Evolutionary conservation across 805 yeast species (phyloP), one percentile per base, ranked within the genome.

Genomic region (Ogataea paradorogensis): DNA sequence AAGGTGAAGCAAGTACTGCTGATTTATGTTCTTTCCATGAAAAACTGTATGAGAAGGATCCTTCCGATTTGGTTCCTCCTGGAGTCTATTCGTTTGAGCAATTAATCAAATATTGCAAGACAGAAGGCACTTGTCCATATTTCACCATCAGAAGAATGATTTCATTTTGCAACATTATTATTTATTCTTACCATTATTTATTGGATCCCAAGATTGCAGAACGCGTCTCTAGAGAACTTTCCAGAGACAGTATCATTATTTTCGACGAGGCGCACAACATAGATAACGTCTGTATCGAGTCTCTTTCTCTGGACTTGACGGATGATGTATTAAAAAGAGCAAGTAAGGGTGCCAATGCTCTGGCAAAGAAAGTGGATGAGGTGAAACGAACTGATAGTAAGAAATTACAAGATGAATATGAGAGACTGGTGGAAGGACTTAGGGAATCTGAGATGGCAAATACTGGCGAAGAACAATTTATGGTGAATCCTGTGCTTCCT

Each of bases 211-310:
- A 93, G 59, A 93, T 93, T 61, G 93, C 98, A 2, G 96, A 89
- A 49, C 71, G 99, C 46, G 99, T 93, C 15, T 89, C 97, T 5
- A 78, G 74, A 47, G 98, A 93, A 57, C 74, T 93, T 35, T 85
- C 95, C 14, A 87, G 89, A 51, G 98, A 93, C 56, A 77, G 95
- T 39, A 93, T 93, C 44, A 84, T 93, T 46, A 95, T 93, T 27
- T 93, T 93, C 59, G 99, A 93, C 66, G 99, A 93, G 67, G 99
- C 99, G 33, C 99, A 93, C 63, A 93, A 93, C 65, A 93, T 93
- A 41, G 99, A 93, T 71, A 93, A 93, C 70, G 99, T 93, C 42
- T 93, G 99, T 68, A 93, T 93, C 42, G 99, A 93, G 62, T 86
- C 98, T 0, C 64, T 93, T 29, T 87, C 96, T 5, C 73, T 93